Percentiles rank a stretch among this genome's conserved stretches.
phyloP scores from a whole-genome alignment of 2,329 filamentous ascomycete genomes.

The Arthroderma sp. region DNA sequence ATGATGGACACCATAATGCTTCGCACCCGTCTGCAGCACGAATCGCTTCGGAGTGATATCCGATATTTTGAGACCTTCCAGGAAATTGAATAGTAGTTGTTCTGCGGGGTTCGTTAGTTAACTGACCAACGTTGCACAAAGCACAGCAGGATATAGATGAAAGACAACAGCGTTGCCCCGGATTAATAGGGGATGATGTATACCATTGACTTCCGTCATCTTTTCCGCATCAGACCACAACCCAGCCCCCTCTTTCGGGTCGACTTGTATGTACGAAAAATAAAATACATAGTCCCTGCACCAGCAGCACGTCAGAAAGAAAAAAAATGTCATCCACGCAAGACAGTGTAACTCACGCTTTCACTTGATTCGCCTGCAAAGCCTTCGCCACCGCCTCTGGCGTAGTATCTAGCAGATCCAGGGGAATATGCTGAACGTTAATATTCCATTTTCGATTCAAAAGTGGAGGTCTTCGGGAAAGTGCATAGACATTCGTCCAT shows the following conservation, averaged over 20 bases:
- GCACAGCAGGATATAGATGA: no score
- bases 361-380: slow-evolving; percentile 15
- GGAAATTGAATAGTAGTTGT: slow-evolving; percentile 35
- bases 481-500: slow-evolving; percentile 41
- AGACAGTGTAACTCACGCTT: slow-evolving; percentile 10
- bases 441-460: slow-evolving; percentile 23
- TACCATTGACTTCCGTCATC: slow-evolving; percentile 34
- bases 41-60: slow-evolving; percentile 34
- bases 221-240: slow-evolving; percentile 40
- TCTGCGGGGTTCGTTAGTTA: no score
- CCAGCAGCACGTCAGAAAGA: neutral
- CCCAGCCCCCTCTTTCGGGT: slow-evolving; percentile 31
- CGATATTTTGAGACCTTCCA: slow-evolving; percentile 30
- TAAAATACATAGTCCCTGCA: slow-evolving; percentile 38
- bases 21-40: slow-evolving; percentile 30
- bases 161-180: no score
- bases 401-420: slow-evolving; percentile 22
- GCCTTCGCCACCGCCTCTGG: slow-evolving; percentile 18
- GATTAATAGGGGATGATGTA: neutral
- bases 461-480: slow-evolving; percentile 35
- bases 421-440: slow-evolving; percentile 31
- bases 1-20: slow-evolving; percentile 16
- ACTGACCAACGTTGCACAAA: no score
- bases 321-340: neutral
- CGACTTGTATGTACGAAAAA: slow-evolving; percentile 41